These are phyloP conservation scores for Wolfiporia cocos DNA, from an alignment of 1,284 basidiomycete species.

Conservation along the genomic window DNA sequence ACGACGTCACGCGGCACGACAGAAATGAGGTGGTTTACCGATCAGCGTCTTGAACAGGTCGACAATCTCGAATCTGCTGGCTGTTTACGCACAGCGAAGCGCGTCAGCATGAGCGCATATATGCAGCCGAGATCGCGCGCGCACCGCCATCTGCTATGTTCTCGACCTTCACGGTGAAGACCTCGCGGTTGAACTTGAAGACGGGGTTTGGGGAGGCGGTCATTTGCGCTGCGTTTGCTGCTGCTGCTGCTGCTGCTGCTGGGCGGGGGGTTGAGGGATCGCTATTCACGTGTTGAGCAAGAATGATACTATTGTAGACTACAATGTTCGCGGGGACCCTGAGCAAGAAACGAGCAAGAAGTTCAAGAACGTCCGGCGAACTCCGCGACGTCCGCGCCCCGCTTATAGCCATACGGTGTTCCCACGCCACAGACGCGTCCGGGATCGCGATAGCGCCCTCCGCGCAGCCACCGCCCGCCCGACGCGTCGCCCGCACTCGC, in stretches of 20 bases:
- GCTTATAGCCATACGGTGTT: conserved; percentile 8
- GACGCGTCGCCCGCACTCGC: conserved; percentile 8
- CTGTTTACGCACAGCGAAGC: conserved; percentile 20
- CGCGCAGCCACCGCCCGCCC: not conserved
- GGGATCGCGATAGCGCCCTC: not conserved
- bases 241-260: too few relatives aligned
- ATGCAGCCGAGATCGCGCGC: conserved; percentile 8
- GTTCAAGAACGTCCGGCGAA: conserved; percentile 18
- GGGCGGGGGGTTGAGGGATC: not conserved
- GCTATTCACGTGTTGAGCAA: conserved; percentile 8
- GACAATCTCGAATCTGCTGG: conserved; percentile 43
- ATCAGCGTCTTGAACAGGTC: conserved; percentile 51
- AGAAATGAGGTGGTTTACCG: conserved; percentile 28
- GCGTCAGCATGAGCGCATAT: not conserved
- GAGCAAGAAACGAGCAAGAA: conserved; percentile 19
- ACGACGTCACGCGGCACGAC: not conserved
- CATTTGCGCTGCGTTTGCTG: too few relatives aligned
- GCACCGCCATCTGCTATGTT: conserved; percentile 36
- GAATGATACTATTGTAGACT: conserved; percentile 7
- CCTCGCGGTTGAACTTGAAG: conserved; percentile 31
- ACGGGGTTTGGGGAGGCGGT: conserved; percentile 20
- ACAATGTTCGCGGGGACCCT: conserved; percentile 6
- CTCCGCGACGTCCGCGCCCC: conserved; percentile 11
- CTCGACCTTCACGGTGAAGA: conserved; percentile 36
- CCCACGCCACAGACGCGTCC: conserved; percentile 21